These are phyloP conservation scores for Crithidia thermophila DNA, from an alignment of 208 protist genomes.

Conservation along the genomic window DNA sequence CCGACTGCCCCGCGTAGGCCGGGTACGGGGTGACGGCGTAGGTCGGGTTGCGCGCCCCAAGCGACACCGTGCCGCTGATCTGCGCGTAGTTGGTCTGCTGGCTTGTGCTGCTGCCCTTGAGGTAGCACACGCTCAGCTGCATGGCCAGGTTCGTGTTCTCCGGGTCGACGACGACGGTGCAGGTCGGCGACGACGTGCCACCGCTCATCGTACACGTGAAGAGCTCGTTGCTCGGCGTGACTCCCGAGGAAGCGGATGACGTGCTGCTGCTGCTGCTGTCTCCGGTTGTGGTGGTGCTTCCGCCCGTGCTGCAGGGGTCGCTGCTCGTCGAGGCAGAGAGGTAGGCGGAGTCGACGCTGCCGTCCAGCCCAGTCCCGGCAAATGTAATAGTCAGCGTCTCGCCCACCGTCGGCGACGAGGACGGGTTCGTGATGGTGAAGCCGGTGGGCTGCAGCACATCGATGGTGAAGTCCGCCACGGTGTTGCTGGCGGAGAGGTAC, in stretches of 20 bases:
- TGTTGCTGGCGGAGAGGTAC: conserved; percentile 42
- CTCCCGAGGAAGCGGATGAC: neutral
- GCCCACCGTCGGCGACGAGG: conserved; percentile 52
- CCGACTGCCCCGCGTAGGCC: conserved; percentile 68
- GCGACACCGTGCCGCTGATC: conserved; percentile 46
- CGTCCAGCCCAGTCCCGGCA: conserved; percentile 59
- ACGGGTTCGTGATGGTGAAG: conserved; percentile 47
- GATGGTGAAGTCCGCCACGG: conserved; percentile 71
- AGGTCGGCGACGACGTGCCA: conserved; percentile 40
- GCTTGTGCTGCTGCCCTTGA: conserved; percentile 31
- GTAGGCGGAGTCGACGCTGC: conserved; percentile 60
- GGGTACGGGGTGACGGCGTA: conserved; percentile 66
- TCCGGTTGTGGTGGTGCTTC: neutral
- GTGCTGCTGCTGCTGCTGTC: neutral
- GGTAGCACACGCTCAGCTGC: conserved; percentile 75
- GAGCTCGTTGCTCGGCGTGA: conserved; percentile 5
- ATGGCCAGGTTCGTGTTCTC: conserved; percentile 46
- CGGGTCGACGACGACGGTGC: conserved; percentile 69
- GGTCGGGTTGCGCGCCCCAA: conserved; percentile 74
- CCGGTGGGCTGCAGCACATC: conserved; percentile 77
- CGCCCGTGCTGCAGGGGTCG: conserved; percentile 32
- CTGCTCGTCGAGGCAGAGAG: conserved; percentile 37
- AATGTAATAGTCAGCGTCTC: conserved; percentile 59
- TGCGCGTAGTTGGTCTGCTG: conserved; percentile 57
- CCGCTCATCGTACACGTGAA: conserved; percentile 52